A percentile compares a stretch with the other conserved stretches of the same genome.
Evolutionary conservation across 2,329 filamentous ascomycete genomes (phyloP).

Genomic region (Aspergillus glaucus): DNA sequence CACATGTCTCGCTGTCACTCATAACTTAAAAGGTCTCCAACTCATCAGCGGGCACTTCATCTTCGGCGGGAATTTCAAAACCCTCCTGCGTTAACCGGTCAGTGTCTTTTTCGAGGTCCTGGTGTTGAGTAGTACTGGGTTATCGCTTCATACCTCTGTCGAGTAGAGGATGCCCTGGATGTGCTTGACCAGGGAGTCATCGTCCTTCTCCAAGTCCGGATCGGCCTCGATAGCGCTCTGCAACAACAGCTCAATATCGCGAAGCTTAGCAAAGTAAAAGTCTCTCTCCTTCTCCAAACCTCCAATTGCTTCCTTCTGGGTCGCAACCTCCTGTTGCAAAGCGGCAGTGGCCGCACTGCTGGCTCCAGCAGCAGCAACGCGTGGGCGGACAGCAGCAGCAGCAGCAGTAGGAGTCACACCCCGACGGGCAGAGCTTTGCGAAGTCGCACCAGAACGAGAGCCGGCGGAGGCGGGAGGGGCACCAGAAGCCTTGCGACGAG

Average conservation of each 20-base stretch:
- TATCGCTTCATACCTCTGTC: conserved; percentile 59
- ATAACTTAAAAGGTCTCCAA: conserved; percentile 25
- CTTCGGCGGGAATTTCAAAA: conserved; percentile 27
- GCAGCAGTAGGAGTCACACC: conserved; percentile 59
- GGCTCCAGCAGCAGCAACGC: conserved; percentile 40
- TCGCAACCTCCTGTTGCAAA: conserved; percentile 76
- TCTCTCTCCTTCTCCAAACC: conserved; percentile 94
- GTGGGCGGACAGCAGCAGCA: conserved; percentile 36
- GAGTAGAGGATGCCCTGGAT: conserved; percentile 97
- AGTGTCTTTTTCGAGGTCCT: conserved; percentile 2
- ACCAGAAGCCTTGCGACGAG: conserved; percentile 71
- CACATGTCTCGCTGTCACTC: conserved; percentile 4
- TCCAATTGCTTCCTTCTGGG: conserved; percentile 89
- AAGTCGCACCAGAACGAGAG: conserved; percentile 44
- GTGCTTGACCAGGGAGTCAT: conserved; percentile 84
- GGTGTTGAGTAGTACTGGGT: background rate
- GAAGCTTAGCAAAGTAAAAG: conserved; percentile 98
- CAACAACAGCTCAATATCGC: conserved; percentile 91
- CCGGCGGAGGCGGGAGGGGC: conserved; percentile 46
- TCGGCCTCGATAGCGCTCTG: conserved; percentile 91
- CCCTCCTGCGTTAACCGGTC: conserved; percentile 19
- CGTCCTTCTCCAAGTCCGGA: conserved; percentile 88
- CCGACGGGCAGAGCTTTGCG: conserved; percentile 44
- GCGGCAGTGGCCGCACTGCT: conserved; percentile 55
- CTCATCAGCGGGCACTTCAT: conserved; percentile 20